Evolutionary conservation across 495 filamentous ascomycete genomes (phyloP).

Genomic region (Xylaria scruposa): DNA sequence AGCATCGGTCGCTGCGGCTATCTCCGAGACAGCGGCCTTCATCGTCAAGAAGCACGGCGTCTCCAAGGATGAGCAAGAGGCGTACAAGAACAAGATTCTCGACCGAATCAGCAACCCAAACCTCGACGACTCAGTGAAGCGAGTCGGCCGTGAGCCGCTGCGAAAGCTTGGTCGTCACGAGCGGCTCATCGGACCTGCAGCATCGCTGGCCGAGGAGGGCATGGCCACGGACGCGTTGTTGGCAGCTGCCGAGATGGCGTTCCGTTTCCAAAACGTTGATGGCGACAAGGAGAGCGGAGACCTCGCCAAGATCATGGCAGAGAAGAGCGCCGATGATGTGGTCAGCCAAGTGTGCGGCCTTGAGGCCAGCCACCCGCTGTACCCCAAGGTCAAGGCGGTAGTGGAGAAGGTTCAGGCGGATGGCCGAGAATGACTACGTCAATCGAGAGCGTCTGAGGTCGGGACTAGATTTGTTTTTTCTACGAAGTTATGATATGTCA

Average conservation of each 20-base stretch:
- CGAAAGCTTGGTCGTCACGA: conserved; percentile 92
- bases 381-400: conserved; percentile 69
- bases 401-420: conserved; percentile 80
- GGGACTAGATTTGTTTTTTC: conserved; percentile 30
- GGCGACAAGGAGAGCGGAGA: conserved; percentile 86
- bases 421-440: conserved; percentile 41
- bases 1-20: conserved; percentile 72
- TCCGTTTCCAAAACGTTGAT: conserved; percentile 90
- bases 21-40: conserved; percentile 82
- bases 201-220: conserved; percentile 79
- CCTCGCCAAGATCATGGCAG: conserved; percentile 81
- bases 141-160: conserved; percentile 92
- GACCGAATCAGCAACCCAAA: conserved; percentile 93
- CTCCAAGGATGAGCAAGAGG: conserved; percentile 74
- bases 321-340: conserved; percentile 69
- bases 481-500: conserved; percentile 40
- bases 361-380: conserved; percentile 73
- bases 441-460: not conserved
- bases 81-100: conserved; percentile 92
- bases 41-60: conserved; percentile 88
- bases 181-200: conserved; percentile 91
- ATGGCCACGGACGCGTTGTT: conserved; percentile 72
- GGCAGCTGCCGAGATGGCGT: conserved; percentile 80
- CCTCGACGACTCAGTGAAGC: conserved; percentile 90
- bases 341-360: conserved; percentile 77